phyloP scores from a whole-genome alignment of 352 stramenopile species.

The Pythium phragmitis region DNA sequence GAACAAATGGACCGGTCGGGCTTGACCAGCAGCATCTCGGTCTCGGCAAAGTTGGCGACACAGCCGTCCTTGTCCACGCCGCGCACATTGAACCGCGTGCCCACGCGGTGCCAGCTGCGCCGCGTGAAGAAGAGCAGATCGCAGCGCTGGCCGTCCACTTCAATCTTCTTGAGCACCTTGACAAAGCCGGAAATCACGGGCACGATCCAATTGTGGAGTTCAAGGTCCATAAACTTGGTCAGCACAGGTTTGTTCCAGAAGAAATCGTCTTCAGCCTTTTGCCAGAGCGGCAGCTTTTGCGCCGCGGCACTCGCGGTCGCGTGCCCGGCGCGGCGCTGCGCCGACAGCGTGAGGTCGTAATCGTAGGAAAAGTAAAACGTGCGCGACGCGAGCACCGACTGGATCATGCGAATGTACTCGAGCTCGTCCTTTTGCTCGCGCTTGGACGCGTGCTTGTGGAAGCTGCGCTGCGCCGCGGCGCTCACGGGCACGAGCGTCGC shows the following conservation, averaged over 20 bases:
- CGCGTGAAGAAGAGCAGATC: constrained; percentile 75
- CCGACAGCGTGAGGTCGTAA: constrained; percentile 63
- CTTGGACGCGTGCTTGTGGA: constrained; percentile 50
- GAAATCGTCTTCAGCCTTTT: constrained; percentile 85
- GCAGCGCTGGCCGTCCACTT: constrained; percentile 54
- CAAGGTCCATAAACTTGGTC: constrained; percentile 42
- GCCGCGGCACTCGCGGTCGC: constrained; percentile 23
- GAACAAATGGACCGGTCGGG: constrained; percentile 72
- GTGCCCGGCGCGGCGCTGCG: constrained; percentile 41
- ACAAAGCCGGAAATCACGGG: constrained; percentile 70
- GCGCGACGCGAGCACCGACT: constrained; percentile 40
- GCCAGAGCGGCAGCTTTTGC: constrained; percentile 41
- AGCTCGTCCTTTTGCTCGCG: constrained; percentile 58
- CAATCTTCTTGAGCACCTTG: constrained; percentile 66
- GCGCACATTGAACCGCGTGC: constrained; percentile 91
- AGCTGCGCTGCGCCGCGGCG: constrained; percentile 44
- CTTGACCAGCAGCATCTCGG: constrained; percentile 88
- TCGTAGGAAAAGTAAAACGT: constrained; percentile 78
- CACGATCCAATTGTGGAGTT: constrained; percentile 63
- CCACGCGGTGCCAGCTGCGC: constrained; percentile 72
- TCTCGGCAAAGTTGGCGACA: constrained; percentile 95
- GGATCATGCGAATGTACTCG: constrained; percentile 59
- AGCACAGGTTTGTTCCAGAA: constrained; percentile 91
- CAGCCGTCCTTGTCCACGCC: constrained; percentile 88
- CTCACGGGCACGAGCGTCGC: constrained; percentile 54